Evolutionary conservation across 495 filamentous ascomycete genomes (phyloP), one percentile per base, ranked within the genome.

Genomic region (Talaromyces borbonicus): DNA sequence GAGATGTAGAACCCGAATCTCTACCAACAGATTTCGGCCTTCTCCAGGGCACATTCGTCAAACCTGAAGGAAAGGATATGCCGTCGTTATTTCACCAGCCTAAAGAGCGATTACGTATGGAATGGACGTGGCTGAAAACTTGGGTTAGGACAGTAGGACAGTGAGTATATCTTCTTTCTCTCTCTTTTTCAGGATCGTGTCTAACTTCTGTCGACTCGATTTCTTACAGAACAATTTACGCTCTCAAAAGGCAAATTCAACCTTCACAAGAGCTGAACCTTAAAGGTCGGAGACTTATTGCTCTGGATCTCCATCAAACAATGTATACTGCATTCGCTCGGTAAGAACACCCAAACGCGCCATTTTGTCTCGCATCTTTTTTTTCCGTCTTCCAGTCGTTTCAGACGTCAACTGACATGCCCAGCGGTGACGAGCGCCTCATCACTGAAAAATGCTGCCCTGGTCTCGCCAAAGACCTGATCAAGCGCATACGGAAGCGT

Each of bases 241-340:
- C 69, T 47, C 54, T 54, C 48, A 73, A 72, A 43, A 53, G 49
- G 39, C 27, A 58, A 11, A 56, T 55, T 36, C 56, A 53, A 15
- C 38, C 38, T 3, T 49, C 48, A 3, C 39, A 60, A 8, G 57
- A 61, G 9, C 69, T 79, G 1, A 54, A 58, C 8, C 56, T 73
- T 51, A 69, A 67, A 49, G 56, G 71, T 8, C 63, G 63, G 9
- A 51, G 60, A 24, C 43, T 59, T 26, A 61, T 72, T 20, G 66
- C 69, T 11, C 64, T 69, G 14, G 67, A 67, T 0, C 63, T 92
- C 9, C 82, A 94, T 56, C 51, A 65, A 18, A 56, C 69, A 49
- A 85, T 94, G 80, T 83, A 85, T 53, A 73, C 72, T 46, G 80
- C 83, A 7, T 75, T 90, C 47, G 87, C 87, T 23, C 49, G 60